These are phyloP conservation scores for Colletotrichum sp. DNA, from an alignment of 2,329 filamentous ascomycete genomes.

Conservation along the genomic window DNA sequence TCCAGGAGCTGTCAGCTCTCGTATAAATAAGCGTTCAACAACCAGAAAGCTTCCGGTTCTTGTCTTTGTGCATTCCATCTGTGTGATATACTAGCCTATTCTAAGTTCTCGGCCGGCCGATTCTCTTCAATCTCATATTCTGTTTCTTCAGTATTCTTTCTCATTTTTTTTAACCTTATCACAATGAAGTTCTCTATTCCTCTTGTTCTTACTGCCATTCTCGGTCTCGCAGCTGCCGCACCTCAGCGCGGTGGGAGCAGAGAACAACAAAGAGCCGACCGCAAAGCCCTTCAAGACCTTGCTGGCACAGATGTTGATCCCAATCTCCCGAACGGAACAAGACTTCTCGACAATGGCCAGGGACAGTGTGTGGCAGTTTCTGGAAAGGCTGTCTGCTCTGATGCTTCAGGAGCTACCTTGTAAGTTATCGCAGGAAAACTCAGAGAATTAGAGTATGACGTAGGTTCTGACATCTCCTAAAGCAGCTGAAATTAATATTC, in stretches of 20 bases:
- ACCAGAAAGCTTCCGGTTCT: background rate
- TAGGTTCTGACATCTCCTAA: background rate
- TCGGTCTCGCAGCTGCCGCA: background rate
- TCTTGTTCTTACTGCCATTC: background rate
- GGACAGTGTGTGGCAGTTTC: constrained; percentile 8
- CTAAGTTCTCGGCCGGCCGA: background rate
- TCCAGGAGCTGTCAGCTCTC: background rate
- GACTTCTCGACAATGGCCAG: background rate
- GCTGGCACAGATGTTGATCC: constrained; percentile 6
- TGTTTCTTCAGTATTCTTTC: background rate
- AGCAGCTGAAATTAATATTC: background rate
- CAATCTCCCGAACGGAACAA: constrained; percentile 6
- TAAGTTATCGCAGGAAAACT: background rate
- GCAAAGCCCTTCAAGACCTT: constrained; percentile 2
- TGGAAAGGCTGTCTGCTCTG: constrained; percentile 4
- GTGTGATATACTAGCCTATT: background rate
- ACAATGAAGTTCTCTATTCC: background rate
- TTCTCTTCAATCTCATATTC: background rate
- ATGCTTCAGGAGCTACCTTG: background rate
- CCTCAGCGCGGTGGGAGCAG: constrained; percentile 1
- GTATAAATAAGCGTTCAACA: background rate
- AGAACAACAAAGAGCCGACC: background rate
- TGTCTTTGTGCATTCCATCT: background rate
- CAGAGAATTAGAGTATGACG: background rate
- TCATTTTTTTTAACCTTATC: background rate